Conservation (phyloP, 805 yeast species). For the Candida boleticola region DNA sequence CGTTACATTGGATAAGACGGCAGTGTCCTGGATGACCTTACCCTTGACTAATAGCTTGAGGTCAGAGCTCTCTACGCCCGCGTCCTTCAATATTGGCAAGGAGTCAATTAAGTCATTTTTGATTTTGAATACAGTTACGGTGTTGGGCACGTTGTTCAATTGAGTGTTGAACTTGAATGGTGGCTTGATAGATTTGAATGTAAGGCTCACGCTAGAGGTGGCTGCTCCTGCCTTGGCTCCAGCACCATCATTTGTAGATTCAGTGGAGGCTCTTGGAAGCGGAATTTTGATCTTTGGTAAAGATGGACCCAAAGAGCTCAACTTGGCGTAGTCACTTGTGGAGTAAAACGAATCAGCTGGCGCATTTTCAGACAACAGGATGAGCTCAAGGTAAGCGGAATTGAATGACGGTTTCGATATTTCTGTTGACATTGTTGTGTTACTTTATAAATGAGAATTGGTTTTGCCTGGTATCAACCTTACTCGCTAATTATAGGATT, state of each 20-base stretch:
- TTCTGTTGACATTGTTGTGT: too few species aligned
- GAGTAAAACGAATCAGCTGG: conserved; percentile 30
- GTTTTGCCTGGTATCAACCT: too few species aligned
- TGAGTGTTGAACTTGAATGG: conserved; percentile 57
- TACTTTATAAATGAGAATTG: too few species aligned
- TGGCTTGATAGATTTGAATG: conserved; percentile 65
- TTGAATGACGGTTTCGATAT: conserved; percentile 36
- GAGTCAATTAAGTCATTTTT: conserved; percentile 35
- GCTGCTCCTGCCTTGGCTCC: conserved; percentile 16
- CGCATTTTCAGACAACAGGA: conserved; percentile 42
- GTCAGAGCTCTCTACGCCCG: conserved; percentile 34
- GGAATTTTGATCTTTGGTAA: conserved; percentile 44
- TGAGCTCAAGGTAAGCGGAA: conserved; percentile 46
- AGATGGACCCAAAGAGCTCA: conserved; percentile 43
- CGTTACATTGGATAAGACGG: conserved; percentile 28
- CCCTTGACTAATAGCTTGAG: conserved; percentile 58
- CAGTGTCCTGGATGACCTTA: conserved; percentile 56
- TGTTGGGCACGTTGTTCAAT: conserved; percentile 20
- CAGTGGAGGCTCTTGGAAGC: conserved; percentile 23
- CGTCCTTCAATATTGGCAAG: conserved; percentile 21
- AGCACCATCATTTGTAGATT: background rate
- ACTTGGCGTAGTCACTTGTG: conserved; percentile 25
- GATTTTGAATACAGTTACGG: conserved; percentile 34
- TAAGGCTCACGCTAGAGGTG: conserved; percentile 12
- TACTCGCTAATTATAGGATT: too few species aligned